A percentile compares a stretch with the other conserved stretches of the same genome.
phyloP scores from a whole-genome alignment of 768 basidiomycete genomes.

The Pholiota microspora region DNA sequence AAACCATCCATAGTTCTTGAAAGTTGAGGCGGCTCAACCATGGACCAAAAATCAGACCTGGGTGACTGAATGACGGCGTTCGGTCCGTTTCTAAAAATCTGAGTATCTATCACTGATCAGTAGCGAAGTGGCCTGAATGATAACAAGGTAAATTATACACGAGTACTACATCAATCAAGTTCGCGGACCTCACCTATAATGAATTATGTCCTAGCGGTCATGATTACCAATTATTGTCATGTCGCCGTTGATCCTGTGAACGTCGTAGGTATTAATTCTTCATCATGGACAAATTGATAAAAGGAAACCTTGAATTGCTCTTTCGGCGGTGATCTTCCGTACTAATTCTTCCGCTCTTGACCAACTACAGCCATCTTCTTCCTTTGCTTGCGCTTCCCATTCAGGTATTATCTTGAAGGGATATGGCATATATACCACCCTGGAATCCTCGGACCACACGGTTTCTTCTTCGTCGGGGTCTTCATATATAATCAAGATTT shows the following conservation, averaged over 20 bases:
- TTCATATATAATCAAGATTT: slow-evolving; percentile 28
- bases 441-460: slow-evolving; percentile 20
- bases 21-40: not conserved
- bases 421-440: slow-evolving; percentile 32
- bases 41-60: not conserved
- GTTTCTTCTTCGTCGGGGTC: slow-evolving; percentile 24
- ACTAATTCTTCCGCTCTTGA: slow-evolving; percentile 30
- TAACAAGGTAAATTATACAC: not conserved
- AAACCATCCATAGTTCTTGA: not conserved
- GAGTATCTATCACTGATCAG: not conserved
- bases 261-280: slow-evolving; percentile 11
- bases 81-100: not conserved
- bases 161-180: not conserved
- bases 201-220: slow-evolving; percentile 1
- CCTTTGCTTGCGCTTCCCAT: slow-evolving; percentile 32
- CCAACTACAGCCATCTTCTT: slow-evolving; percentile 27
- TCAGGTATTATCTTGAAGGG: slow-evolving; percentile 27
- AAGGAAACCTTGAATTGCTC: slow-evolving; percentile 17
- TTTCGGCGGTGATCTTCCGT: slow-evolving; percentile 18
- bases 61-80: not conserved
- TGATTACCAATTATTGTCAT: slow-evolving; percentile 5
- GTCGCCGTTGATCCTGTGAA: slow-evolving; percentile 14
- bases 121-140: not conserved
- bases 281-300: slow-evolving; percentile 2
- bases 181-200: not conserved